Conservation (phyloP, 2,329 filamentous ascomycete genomes). For the Teratosphaeria pseudoeucalypti region DNA sequence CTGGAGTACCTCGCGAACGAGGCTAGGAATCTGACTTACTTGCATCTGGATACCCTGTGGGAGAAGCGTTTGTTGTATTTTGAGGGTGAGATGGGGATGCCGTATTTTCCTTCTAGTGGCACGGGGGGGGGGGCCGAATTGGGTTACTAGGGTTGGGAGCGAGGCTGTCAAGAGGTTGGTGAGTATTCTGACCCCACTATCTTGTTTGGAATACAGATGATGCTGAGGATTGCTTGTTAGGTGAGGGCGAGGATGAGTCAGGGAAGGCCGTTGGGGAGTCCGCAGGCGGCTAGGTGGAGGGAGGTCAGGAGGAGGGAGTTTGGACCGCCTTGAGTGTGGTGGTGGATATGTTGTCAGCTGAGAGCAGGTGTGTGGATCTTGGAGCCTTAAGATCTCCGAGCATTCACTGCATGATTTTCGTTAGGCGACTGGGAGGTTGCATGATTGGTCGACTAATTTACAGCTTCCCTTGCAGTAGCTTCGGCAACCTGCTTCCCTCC, state of each 20-base stretch:
- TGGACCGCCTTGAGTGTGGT: neutral
- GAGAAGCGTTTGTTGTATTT: neutral
- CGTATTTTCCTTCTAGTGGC: neutral
- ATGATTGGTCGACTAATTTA: too few species aligned
- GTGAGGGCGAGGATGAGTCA: neutral
- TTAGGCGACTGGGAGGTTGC: too few species aligned
- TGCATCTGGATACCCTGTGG: neutral
- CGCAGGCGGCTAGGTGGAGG: neutral
- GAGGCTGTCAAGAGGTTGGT: neutral
- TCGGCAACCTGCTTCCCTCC: too few species aligned
- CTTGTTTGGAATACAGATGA: too few species aligned
- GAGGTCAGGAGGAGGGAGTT: neutral
- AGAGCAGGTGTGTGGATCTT: too few species aligned
- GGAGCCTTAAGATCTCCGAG: too few species aligned
- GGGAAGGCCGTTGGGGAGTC: neutral
- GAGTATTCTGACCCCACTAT: too few species aligned
- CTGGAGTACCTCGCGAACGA: neutral
- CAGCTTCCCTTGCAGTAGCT: too few species aligned
- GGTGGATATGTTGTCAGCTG: too few species aligned
- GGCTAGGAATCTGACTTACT: neutral
- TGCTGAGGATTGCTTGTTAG: too few species aligned
- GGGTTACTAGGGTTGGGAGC: neutral
- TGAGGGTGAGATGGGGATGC: neutral
- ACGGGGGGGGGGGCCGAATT: neutral
- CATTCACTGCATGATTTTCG: too few species aligned